A percentile compares a stretch with the other conserved stretches of the same genome.
Conservation (phyloP, 305 asterid genomes). For the Fraxinus sp. region DNA sequence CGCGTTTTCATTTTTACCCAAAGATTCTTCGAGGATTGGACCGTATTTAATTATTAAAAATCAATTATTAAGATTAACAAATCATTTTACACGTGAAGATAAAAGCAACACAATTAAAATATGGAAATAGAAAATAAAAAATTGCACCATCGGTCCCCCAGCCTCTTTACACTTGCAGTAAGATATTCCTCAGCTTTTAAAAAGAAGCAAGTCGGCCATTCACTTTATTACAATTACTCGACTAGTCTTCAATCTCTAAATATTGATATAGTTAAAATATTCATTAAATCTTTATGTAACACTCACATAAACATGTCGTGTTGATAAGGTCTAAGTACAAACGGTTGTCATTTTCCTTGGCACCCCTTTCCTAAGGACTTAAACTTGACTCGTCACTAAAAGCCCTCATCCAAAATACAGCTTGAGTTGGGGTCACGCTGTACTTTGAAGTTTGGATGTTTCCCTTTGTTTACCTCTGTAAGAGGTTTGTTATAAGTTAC, state of each 20-base stretch:
- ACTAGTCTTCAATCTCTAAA: neutral
- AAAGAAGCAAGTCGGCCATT: neutral
- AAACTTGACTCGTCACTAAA: neutral
- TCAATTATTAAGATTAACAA: neutral
- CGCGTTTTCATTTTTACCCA: slow-evolving; percentile 28
- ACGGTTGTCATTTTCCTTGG: neutral
- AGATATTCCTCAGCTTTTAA: neutral
- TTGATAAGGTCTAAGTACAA: neutral
- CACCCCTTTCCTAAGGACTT: neutral
- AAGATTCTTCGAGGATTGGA: neutral
- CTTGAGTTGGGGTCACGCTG: neutral
- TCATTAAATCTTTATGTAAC: neutral
- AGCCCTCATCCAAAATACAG: neutral
- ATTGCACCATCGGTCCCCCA: neutral
- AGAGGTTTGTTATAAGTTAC: neutral
- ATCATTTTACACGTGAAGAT: neutral
- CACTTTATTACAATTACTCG: neutral
- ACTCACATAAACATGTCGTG: neutral
- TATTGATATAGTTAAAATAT: neutral
- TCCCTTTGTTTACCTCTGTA: neutral
- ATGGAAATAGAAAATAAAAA: neutral
- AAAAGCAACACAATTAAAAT: neutral
- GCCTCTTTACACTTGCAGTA: neutral
- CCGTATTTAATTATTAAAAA: neutral
- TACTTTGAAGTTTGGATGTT: neutral